phyloP scores from a whole-genome alignment of 352 stramenopile species.

The Phytophthora melonis region DNA sequence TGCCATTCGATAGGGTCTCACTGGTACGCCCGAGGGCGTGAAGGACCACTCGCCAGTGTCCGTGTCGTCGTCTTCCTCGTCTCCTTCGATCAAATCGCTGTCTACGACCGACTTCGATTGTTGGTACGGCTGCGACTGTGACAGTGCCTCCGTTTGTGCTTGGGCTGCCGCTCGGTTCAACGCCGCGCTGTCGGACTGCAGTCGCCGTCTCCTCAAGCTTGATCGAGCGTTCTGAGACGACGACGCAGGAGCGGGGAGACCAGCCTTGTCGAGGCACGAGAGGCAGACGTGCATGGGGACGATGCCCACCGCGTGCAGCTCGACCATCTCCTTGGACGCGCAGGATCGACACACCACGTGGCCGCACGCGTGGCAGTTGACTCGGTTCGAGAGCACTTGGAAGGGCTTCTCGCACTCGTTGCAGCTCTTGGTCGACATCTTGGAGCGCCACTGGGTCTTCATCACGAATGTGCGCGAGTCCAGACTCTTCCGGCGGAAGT shows the following conservation, averaged over 20 bases:
- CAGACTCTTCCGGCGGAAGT: slow-evolving; percentile 59
- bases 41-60: slow-evolving; percentile 50
- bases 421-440: slow-evolving; percentile 42
- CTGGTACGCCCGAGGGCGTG: slow-evolving; percentile 33
- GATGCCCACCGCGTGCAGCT: slow-evolving; percentile 48
- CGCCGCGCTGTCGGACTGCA: slow-evolving; percentile 33
- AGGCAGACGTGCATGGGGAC: slow-evolving; percentile 56
- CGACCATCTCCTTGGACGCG: slow-evolving; percentile 46
- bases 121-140: slow-evolving; percentile 18
- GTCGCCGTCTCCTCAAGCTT: slow-evolving; percentile 25
- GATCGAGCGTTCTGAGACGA: slow-evolving; percentile 17
- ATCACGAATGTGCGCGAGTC: slow-evolving; percentile 60
- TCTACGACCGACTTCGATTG: slow-evolving; percentile 32
- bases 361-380: slow-evolving; percentile 53
- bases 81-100: slow-evolving; percentile 31
- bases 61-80: slow-evolving; percentile 39
- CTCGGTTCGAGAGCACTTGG: slow-evolving; percentile 48
- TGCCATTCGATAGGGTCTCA: slow-evolving; percentile 40
- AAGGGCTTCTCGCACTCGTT: slow-evolving; percentile 46
- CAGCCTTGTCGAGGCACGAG: slow-evolving; percentile 40
- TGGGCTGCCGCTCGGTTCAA: slow-evolving; percentile 8
- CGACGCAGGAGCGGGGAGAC: slow-evolving; percentile 26
- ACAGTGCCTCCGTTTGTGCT: slow-evolving; percentile 13
- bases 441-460: slow-evolving; percentile 54
- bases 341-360: slow-evolving; percentile 49